Evolutionary conservation across 2,329 filamentous ascomycete species (phyloP).

Genomic region (Epichloe brachyelytri): DNA sequence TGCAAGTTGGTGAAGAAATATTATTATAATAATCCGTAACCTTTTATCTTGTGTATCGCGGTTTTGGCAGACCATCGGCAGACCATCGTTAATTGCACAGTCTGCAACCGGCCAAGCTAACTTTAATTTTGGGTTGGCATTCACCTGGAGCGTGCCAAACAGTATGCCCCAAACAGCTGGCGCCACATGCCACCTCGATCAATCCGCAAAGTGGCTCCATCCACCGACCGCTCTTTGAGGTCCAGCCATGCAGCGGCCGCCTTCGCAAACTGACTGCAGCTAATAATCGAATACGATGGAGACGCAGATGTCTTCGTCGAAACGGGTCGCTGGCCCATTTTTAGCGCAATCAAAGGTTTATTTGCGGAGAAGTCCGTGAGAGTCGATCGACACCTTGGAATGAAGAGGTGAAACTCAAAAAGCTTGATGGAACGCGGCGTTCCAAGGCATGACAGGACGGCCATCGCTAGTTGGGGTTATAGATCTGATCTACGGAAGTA

Average conservation of each 20-base stretch:
- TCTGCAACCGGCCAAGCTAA: slow-evolving; percentile 1
- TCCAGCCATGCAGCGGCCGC: not conserved
- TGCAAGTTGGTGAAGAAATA: too few relatives aligned
- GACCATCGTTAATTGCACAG: not conserved
- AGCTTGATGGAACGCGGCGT: not conserved
- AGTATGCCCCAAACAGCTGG: too few relatives aligned
- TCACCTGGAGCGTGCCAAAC: not conserved
- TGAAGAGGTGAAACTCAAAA: not conserved
- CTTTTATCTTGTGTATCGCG: too few relatives aligned
- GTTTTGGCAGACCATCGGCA: too few relatives aligned
- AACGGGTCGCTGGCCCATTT: too few relatives aligned
- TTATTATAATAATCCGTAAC: too few relatives aligned
- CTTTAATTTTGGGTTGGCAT: not conserved
- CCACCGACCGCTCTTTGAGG: not conserved
- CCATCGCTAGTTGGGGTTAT: not conserved
- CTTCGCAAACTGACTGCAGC: not conserved
- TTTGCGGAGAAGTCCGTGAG: too few relatives aligned
- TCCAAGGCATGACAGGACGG: not conserved
- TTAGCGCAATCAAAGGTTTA: too few relatives aligned
- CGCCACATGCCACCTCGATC: too few relatives aligned
- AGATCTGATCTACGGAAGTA: not conserved
- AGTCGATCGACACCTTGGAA: not conserved
- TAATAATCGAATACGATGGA: too few relatives aligned
- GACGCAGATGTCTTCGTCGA: too few relatives aligned
- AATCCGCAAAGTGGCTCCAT: too few relatives aligned